These are phyloP conservation scores for Pleurotus sapidus DNA, from an alignment of 768 basidiomycete species.

Conservation along the genomic window DNA sequence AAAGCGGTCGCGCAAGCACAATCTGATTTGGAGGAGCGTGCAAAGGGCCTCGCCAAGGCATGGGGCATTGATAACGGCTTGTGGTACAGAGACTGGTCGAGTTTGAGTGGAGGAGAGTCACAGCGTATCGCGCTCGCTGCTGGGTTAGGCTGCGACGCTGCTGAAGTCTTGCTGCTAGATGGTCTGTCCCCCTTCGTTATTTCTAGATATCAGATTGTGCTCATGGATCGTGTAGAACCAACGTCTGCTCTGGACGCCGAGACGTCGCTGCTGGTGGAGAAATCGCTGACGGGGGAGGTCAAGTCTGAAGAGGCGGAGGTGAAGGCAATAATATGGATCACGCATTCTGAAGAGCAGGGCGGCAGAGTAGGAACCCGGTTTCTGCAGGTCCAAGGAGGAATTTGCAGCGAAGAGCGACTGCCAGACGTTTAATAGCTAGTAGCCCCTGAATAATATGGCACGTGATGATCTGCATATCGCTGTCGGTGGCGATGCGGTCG, in stretches of 20 bases:
- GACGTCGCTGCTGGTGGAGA: constrained; percentile 65
- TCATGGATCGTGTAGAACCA: constrained; percentile 54
- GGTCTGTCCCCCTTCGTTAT: constrained; percentile 42
- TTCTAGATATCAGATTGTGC: neutral
- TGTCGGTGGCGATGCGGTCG: neutral
- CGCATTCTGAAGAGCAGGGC: constrained; percentile 82
- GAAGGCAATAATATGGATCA: constrained; percentile 85
- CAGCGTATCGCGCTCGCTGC: constrained; percentile 82
- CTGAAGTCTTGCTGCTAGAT: constrained; percentile 77
- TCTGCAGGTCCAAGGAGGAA: constrained; percentile 43
- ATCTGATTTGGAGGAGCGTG: constrained; percentile 14
- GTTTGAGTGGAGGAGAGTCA: constrained; percentile 82
- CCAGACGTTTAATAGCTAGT: neutral
- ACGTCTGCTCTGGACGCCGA: constrained; percentile 83
- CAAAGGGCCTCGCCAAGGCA: constrained; percentile 42
- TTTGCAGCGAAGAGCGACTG: constrained; percentile 36
- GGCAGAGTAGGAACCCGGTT: constrained; percentile 71
- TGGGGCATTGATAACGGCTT: constrained; percentile 71
- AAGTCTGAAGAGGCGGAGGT: constrained; percentile 43
- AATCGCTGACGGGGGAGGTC: constrained; percentile 51
- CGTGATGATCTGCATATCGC: neutral
- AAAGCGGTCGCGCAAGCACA: constrained; percentile 13
- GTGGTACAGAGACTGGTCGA: constrained; percentile 80
- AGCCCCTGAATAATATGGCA: neutral
- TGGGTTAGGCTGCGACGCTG: constrained; percentile 68